Evolutionary conservation across 2,329 filamentous ascomycete species (phyloP).

Genomic region (Neofusicoccum kwambonambiense): DNA sequence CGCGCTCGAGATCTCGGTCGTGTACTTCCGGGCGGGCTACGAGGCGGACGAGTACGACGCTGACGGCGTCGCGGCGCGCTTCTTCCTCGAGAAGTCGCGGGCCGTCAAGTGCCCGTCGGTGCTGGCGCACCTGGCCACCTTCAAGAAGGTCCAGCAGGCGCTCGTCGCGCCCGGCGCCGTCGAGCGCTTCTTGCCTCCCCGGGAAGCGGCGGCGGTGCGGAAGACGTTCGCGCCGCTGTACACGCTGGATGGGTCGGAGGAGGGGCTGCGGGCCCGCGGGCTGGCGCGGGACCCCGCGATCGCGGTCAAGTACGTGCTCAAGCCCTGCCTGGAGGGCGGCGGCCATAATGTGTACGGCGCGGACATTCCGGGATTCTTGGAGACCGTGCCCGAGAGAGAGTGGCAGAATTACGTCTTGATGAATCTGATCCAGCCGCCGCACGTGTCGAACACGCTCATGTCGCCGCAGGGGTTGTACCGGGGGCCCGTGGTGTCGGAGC

Average conservation of each 20-base stretch:
- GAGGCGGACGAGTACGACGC: constrained; percentile 79
- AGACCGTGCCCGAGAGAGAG: constrained; percentile 71
- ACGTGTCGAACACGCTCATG: constrained; percentile 75
- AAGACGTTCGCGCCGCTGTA: constrained; percentile 93
- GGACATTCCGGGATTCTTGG: constrained; percentile 78
- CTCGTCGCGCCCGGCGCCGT: constrained; percentile 76
- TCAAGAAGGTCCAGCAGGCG: constrained; percentile 96
- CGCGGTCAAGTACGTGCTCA: constrained; percentile 80
- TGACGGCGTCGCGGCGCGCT: constrained; percentile 65
- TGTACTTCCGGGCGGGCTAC: constrained; percentile 91
- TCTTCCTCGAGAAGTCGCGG: constrained; percentile 81
- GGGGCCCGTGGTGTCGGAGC: constrained; percentile 89
- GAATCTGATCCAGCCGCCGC: constrained; percentile 91
- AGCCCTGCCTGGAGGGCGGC: constrained; percentile 93
- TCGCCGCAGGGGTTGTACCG: constrained; percentile 70
- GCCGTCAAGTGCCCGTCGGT: constrained; percentile 95
- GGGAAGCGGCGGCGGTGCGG: constrained; percentile 56
- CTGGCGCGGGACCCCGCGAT: constrained; percentile 70
- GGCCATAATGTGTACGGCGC: constrained; percentile 93
- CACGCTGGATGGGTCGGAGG: constrained; percentile 71
- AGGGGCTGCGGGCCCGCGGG: constrained; percentile 68
- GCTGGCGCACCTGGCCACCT: constrained; percentile 86
- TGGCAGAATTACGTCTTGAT: constrained; percentile 95
- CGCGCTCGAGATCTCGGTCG: constrained; percentile 77
- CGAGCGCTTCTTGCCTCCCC: constrained; percentile 64